Evolutionary conservation across 306 rosid genomes (phyloP).

Genomic region (Calophaca sinica): DNA sequence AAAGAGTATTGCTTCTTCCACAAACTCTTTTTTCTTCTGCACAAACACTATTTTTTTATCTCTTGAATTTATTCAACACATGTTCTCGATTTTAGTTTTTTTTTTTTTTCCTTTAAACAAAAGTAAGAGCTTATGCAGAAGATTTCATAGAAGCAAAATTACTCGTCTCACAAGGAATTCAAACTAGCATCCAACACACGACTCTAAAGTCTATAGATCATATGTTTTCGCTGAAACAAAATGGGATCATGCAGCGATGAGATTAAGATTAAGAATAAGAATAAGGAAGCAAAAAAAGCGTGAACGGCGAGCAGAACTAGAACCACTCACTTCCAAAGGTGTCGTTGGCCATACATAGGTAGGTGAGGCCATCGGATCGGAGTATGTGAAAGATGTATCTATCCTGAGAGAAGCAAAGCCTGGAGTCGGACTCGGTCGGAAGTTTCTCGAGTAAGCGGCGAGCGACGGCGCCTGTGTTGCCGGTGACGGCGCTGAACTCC

Average conservation of each 20-base stretch:
- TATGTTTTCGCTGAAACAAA: conserved; percentile 5
- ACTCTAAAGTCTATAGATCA: conserved; percentile 1
- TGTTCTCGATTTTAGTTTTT: not conserved
- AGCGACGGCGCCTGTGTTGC: conserved; percentile 91
- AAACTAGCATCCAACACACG: not conserved
- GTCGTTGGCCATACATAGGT: conserved; percentile 96
- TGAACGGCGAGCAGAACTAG: not conserved
- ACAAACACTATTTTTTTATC: not conserved
- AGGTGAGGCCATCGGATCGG: conserved; percentile 79
- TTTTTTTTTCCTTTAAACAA: not conserved
- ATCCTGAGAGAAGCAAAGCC: conserved; percentile 97
- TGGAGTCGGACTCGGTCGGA: conserved; percentile 83
- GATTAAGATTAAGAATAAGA: not conserved
- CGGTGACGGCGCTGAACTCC: conserved; percentile 96
- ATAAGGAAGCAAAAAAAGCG: not conserved
- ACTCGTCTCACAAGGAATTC: conserved; percentile 2
- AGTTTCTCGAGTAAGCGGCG: conserved; percentile 95
- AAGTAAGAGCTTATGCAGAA: conserved; percentile 10
- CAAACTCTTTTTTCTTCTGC: not conserved
- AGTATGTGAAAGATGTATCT: conserved; percentile 93
- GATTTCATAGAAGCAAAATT: conserved; percentile 4
- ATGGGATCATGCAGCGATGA: not conserved
- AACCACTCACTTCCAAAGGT: conserved; percentile 85
- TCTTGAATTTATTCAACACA: not conserved
- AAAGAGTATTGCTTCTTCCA: not conserved